Evolutionary conservation across 2,329 filamentous ascomycete species (phyloP).

Genomic region (Neofusicoccum sp.): DNA sequence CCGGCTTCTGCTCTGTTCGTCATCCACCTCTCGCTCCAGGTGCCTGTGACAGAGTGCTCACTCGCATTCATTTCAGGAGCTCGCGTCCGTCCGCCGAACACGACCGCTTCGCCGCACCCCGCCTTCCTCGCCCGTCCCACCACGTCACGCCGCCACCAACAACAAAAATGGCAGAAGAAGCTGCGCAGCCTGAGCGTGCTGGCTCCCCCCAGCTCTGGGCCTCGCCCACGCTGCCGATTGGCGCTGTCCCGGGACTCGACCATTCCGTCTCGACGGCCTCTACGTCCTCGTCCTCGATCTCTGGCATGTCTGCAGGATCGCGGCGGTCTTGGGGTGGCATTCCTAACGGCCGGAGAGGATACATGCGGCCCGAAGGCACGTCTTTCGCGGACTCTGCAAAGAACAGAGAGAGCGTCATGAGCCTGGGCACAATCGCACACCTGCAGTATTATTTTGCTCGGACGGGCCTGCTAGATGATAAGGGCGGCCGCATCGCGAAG

Average conservation of each 20-base stretch:
- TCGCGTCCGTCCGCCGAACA: not conserved
- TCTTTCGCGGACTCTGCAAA: constrained; percentile 88
- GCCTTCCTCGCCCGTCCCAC: constrained; percentile 5
- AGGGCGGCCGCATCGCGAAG: constrained; percentile 80
- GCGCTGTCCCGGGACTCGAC: constrained; percentile 57
- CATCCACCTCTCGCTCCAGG: not conserved
- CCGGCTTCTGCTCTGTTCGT: not conserved
- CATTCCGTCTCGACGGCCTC: constrained; percentile 58
- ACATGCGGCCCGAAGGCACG: constrained; percentile 82
- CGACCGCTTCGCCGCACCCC: not conserved
- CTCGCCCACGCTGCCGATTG: constrained; percentile 62
- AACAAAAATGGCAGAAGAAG: constrained; percentile 13
- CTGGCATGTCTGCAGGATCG: constrained; percentile 62
- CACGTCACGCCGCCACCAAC: not conserved
- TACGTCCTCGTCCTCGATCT: constrained; percentile 54
- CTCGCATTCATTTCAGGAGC: not conserved
- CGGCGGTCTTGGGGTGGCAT: constrained; percentile 44
- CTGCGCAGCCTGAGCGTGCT: constrained; percentile 1
- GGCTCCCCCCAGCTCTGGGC: constrained; percentile 64
- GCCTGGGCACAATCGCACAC: constrained; percentile 92
- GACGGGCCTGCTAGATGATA: constrained; percentile 89
- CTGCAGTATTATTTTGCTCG: constrained; percentile 97
- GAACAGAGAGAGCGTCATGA: constrained; percentile 92
- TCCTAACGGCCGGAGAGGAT: constrained; percentile 66
- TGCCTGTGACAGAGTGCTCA: not conserved